Evolutionary conservation across 176 grass and related monocot genomes (phyloP).

Genomic region (Aegilops bicornis): DNA sequence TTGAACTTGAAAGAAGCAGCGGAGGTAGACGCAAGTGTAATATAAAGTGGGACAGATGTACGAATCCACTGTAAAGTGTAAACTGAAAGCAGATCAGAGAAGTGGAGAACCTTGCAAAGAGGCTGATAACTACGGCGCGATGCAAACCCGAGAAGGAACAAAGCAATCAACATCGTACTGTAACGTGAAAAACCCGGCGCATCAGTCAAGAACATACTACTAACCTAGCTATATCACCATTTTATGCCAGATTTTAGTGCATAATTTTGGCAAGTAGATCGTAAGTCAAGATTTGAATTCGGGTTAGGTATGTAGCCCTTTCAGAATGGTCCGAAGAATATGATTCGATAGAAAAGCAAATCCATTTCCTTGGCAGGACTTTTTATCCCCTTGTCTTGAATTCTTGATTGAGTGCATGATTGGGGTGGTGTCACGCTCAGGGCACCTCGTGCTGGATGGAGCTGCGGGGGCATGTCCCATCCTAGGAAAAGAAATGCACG

Average conservation of each 20-base stretch:
- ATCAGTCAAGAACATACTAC: neutral
- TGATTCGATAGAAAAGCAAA: constrained; percentile 23
- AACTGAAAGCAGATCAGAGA: neutral
- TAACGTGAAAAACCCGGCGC: neutral
- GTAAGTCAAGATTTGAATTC: neutral
- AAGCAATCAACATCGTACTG: neutral
- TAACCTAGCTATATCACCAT: neutral
- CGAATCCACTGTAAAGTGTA: neutral
- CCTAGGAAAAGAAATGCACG: constrained; percentile 4
- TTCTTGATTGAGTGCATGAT: constrained; percentile 1
- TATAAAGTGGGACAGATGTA: constrained; percentile 8
- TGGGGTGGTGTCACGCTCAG: neutral
- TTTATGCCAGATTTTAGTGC: neutral
- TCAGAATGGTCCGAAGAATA: constrained; percentile 3
- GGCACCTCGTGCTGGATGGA: neutral
- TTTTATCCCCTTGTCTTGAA: constrained; percentile 3
- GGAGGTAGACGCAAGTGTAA: neutral
- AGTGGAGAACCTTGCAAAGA: constrained; percentile 11
- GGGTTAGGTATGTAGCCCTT: constrained; percentile 3
- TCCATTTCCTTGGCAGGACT: neutral
- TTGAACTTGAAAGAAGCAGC: neutral
- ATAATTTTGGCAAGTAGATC: neutral
- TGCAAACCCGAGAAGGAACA: neutral
- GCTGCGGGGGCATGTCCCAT: constrained; percentile 27
- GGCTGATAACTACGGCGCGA: neutral